Percentiles rank a stretch among this genome's conserved stretches.
phyloP scores from a whole-genome alignment of 2,329 filamentous ascomycete species.

The Exophiala viscosa region DNA sequence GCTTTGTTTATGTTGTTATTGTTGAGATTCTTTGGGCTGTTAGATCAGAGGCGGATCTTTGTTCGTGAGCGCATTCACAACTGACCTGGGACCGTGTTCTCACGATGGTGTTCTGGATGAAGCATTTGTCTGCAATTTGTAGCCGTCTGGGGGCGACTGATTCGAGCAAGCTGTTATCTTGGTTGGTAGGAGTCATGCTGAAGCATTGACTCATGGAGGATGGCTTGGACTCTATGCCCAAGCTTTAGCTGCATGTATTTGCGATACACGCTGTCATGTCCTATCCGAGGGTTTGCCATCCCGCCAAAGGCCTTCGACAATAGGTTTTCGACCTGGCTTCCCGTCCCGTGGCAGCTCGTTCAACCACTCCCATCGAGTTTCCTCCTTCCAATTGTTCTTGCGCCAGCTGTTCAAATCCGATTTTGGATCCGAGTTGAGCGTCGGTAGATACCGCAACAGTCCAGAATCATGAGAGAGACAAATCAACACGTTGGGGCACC shows the following conservation, averaged over 20 bases:
- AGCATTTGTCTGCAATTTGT: too few relatives aligned
- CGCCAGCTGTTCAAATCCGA: conserved; percentile 28
- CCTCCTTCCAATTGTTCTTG: conserved; percentile 27
- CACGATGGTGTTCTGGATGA: too few relatives aligned
- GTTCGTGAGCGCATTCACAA: neutral
- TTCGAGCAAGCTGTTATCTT: too few relatives aligned
- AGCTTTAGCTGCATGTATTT: neutral
- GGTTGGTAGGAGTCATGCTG: too few relatives aligned
- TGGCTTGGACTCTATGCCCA: too few relatives aligned
- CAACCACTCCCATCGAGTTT: conserved; percentile 17
- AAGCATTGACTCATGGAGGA: too few relatives aligned
- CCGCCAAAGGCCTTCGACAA: conserved; percentile 18
- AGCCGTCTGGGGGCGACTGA: too few relatives aligned
- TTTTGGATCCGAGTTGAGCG: conserved; percentile 25
- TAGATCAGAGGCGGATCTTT: neutral
- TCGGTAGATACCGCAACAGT: conserved; percentile 28
- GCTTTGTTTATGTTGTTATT: neutral
- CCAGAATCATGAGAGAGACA: conserved; percentile 31
- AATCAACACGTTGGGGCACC: conserved; percentile 28
- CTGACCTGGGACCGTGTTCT: too few relatives aligned
- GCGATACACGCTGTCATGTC: neutral
- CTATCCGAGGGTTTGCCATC: conserved; percentile 15
- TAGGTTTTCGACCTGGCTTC: conserved; percentile 6
- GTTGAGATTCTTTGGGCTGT: neutral
- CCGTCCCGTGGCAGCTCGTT: conserved; percentile 14